Evolutionary conservation across 805 yeast genomes (phyloP), one percentile per base, ranked within the genome.

Genomic region (Saitoella complicata): DNA sequence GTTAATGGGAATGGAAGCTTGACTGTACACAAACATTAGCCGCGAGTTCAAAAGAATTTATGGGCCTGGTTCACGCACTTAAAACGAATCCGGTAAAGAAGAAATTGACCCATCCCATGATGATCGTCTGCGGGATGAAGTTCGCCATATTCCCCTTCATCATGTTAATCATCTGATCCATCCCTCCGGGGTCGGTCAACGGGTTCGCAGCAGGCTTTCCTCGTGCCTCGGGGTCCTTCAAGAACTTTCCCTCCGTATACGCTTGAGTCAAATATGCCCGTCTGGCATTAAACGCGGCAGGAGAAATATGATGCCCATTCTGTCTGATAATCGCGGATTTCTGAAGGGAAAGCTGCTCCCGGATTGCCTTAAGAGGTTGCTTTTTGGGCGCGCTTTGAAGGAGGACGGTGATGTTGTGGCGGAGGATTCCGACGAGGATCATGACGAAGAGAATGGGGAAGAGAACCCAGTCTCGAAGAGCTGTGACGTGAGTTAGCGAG

Each of bases 41-140:
- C 37, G n/a, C 37, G 11, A 34, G n/a, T 34, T 4, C 37, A 34
- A 34, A 10, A 10, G 11, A 10, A 34, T 4, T 3, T 10, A 10
- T 4, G 11, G 11, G 4, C n/a, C 4, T 34, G 37, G 44, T 39
- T 2, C 4, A 41, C 53, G 9, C 40, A 51, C 53, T 49, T 21
- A 51, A 31, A 34, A 51, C 46, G 51, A 86, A 85, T 0, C 96
- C 96, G 9, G 88, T 84, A 61, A 85, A 91, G 64, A 88, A 87
- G 55, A 77, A 82, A 56, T 83, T 84, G 49, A 88, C 88, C 95
- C 96, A 91, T 56, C 86, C 85, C 95, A 91, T 87, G 51, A 87
- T 80, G 37, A 87, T 60, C 0, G 95, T 84, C 64, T 91, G 97
- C 1, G 97, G 96, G 12, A 86, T 73, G 58, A 78, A 83, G 61